phyloP scores from a whole-genome alignment of 768 basidiomycete species.

The Tylopilus felleus region DNA sequence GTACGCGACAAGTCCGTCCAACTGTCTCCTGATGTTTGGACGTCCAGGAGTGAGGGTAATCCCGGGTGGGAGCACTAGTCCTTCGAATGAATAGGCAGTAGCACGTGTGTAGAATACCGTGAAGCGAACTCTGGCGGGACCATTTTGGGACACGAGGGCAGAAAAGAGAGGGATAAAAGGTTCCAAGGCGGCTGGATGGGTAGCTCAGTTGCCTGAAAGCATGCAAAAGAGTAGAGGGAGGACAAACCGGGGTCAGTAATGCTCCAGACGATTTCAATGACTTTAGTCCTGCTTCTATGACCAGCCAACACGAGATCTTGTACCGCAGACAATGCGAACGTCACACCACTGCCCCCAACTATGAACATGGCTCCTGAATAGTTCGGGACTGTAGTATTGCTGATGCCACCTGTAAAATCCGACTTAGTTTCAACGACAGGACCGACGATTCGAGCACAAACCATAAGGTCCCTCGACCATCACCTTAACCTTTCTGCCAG shows the following conservation, averaged over 20 bases:
- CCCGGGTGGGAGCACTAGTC: constrained; percentile 31
- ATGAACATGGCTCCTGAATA: constrained; percentile 68
- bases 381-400: constrained; percentile 57
- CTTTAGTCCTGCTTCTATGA: constrained; percentile 49
- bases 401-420: constrained; percentile 44
- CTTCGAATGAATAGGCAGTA: not conserved
- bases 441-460: constrained; percentile 7
- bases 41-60: constrained; percentile 49
- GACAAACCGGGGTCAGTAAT: constrained; percentile 50
- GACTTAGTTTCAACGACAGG: not conserved
- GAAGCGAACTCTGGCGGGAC: constrained; percentile 44
- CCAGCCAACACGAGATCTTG: constrained; percentile 57
- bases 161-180: constrained; percentile 48
- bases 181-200: constrained; percentile 37
- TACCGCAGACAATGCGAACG: constrained; percentile 59
- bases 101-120: constrained; percentile 59
- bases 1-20: constrained; percentile 42
- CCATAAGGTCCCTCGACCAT: constrained; percentile 57
- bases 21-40: constrained; percentile 44
- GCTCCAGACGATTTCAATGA: constrained; percentile 68
- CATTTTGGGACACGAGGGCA: constrained; percentile 41
- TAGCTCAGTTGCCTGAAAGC: not conserved
- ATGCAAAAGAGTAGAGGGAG: not conserved
- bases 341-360: constrained; percentile 77
- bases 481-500: constrained; percentile 32